Evolutionary conservation across 768 basidiomycete species (phyloP).

Genomic region (Suillus plorans): DNA sequence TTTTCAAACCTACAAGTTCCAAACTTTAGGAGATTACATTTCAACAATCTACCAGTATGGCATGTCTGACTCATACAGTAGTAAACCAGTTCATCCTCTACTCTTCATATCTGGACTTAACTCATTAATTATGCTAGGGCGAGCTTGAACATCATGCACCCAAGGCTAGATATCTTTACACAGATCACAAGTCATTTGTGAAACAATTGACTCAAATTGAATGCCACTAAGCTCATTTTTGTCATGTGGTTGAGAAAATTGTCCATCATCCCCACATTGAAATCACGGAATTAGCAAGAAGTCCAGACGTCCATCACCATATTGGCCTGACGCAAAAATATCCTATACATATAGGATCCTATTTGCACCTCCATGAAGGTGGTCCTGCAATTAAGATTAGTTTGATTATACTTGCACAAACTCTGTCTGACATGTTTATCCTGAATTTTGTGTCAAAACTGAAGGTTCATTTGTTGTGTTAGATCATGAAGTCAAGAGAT

Average conservation of each 20-base stretch:
- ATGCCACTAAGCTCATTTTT: constrained; percentile 1
- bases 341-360: constrained; percentile 19
- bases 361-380: background rate
- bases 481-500: background rate
- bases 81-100: constrained; percentile 17
- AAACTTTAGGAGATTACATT: constrained; percentile 21
- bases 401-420: background rate
- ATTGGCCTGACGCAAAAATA: constrained; percentile 2
- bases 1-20: constrained; percentile 24
- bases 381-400: background rate
- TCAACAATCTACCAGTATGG: constrained; percentile 23
- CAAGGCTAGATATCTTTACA: background rate
- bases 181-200: background rate
- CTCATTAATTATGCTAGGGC: too few relatives aligned
- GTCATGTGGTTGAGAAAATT: background rate
- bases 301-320: background rate
- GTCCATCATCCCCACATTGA: background rate
- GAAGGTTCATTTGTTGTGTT: background rate
- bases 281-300: background rate
- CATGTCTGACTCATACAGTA: constrained; percentile 36
- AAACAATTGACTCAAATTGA: background rate
- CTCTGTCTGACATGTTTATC: too few relatives aligned
- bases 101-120: too few relatives aligned
- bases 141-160: constrained; percentile 11
- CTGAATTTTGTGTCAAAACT: background rate